phyloP scores from a whole-genome alignment of 129 eudicot species.

The Flaveria robusta region DNA sequence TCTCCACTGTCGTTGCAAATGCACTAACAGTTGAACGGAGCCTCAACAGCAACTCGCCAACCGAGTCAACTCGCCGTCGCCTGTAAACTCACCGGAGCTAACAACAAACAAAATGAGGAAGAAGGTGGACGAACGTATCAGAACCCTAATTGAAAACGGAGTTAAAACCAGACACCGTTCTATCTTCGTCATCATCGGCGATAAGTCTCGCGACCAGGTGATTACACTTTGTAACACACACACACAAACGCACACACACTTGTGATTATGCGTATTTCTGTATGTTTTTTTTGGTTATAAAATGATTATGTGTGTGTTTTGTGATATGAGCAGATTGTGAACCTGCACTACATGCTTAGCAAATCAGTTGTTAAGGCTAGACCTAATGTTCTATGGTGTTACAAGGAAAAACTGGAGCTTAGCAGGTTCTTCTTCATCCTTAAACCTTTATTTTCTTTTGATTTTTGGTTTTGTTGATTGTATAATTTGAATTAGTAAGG shows the following conservation, averaged over 20 bases:
- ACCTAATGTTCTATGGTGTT: constrained; percentile 87
- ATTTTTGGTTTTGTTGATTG: neutral
- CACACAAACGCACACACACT: neutral
- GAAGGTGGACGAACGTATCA: constrained; percentile 82
- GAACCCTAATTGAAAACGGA: constrained; percentile 94
- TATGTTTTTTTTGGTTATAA: neutral
- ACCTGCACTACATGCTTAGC: constrained; percentile 69
- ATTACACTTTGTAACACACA: constrained; percentile 2
- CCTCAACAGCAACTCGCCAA: constrained; percentile 24
- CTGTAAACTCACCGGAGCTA: neutral
- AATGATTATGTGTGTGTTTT: neutral
- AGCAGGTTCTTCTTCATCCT: constrained; percentile 55
- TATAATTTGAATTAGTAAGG: neutral
- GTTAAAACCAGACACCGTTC: constrained; percentile 84
- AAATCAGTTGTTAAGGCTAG: constrained; percentile 59
- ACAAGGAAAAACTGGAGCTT: constrained; percentile 74
- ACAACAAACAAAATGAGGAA: constrained; percentile 57
- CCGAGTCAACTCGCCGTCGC: constrained; percentile 33
- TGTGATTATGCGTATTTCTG: neutral
- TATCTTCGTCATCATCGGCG: constrained; percentile 83
- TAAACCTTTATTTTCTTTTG: neutral
- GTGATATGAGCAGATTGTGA: constrained; percentile 61
- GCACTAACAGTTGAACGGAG: constrained; percentile 7
- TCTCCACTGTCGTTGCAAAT: neutral
- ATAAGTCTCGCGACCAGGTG: constrained; percentile 85